Evolutionary conservation across 768 basidiomycete genomes (phyloP).

Genomic region (Baorangia bicolor): DNA sequence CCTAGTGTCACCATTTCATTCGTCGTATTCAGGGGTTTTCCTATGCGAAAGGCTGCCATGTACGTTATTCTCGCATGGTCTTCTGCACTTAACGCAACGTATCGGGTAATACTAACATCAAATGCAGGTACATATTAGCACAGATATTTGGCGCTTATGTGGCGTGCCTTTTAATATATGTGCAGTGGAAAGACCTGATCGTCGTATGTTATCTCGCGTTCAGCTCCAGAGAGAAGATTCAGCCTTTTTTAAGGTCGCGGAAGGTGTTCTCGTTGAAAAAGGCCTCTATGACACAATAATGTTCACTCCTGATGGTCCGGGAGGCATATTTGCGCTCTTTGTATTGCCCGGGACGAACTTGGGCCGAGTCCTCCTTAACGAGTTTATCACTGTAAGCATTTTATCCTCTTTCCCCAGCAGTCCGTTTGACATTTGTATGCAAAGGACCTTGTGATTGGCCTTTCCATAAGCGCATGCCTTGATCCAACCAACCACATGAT

Average conservation of each 20-base stretch:
- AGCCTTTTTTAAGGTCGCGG: constrained; percentile 19
- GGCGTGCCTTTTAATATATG: constrained; percentile 59
- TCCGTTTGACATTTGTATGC: background rate
- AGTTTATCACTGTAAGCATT: constrained; percentile 36
- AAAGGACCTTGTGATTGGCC: constrained; percentile 22
- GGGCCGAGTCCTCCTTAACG: constrained; percentile 37
- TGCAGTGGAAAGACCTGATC: constrained; percentile 57
- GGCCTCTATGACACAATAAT: constrained; percentile 31
- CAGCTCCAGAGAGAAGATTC: constrained; percentile 19
- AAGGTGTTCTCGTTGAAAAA: constrained; percentile 29
- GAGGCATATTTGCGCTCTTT: constrained; percentile 41
- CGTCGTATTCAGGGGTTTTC: constrained; percentile 54
- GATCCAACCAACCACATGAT: constrained; percentile 58
- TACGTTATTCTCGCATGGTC: constrained; percentile 27
- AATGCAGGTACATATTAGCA: constrained; percentile 56
- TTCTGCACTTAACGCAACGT: background rate
- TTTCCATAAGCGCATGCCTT: constrained; percentile 24
- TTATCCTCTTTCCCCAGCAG: background rate
- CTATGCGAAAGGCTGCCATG: constrained; percentile 50
- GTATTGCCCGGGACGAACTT: constrained; percentile 32
- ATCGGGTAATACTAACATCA: constrained; percentile 11
- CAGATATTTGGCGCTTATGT: constrained; percentile 67
- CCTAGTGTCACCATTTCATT: constrained; percentile 59
- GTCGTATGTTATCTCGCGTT: constrained; percentile 46
- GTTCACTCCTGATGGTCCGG: constrained; percentile 37